Conservation (phyloP, 75 land plant species). For the Picea sitchensis region DNA sequence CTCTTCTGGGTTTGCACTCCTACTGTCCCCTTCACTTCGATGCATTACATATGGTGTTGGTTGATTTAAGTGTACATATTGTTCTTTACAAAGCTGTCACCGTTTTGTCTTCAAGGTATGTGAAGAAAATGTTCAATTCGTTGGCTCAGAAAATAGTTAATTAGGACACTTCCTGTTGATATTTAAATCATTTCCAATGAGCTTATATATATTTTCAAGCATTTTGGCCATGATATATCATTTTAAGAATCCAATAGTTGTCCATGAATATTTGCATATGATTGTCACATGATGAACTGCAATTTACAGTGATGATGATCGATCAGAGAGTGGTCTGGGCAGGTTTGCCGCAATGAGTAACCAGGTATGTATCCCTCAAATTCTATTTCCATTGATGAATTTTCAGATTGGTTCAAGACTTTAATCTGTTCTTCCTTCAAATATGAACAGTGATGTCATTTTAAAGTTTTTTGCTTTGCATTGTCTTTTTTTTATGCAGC, state of each 20-base stretch:
- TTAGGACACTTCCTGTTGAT: not conserved
- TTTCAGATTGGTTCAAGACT: not conserved
- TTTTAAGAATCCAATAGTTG: no score
- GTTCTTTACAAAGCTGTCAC: slow-evolving; percentile 44
- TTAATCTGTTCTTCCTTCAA: not conserved
- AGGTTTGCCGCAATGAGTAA: not conserved
- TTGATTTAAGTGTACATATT: slow-evolving; percentile 64
- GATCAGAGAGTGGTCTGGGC: not conserved
- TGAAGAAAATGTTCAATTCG: slow-evolving; percentile 4
- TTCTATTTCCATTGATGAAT: not conserved
- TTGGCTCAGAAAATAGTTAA: not conserved
- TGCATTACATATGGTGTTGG: slow-evolving; percentile 70
- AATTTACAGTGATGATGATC: not conserved
- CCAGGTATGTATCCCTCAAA: slow-evolving; percentile 2
- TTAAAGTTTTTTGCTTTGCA: no score
- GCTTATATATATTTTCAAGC: not conserved
- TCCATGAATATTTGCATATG: not conserved
- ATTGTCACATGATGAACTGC: not conserved
- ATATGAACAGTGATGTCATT: no score
- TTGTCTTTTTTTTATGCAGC: no score
- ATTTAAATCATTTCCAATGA: no score
- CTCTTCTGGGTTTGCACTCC: slow-evolving; percentile 72
- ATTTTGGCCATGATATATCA: not conserved
- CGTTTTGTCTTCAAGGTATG: slow-evolving; percentile 17
- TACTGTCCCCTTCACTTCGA: slow-evolving; percentile 91